Evolutionary conservation across 2,329 filamentous ascomycete species (phyloP).

Genomic region (Sporothrix globosa): DNA sequence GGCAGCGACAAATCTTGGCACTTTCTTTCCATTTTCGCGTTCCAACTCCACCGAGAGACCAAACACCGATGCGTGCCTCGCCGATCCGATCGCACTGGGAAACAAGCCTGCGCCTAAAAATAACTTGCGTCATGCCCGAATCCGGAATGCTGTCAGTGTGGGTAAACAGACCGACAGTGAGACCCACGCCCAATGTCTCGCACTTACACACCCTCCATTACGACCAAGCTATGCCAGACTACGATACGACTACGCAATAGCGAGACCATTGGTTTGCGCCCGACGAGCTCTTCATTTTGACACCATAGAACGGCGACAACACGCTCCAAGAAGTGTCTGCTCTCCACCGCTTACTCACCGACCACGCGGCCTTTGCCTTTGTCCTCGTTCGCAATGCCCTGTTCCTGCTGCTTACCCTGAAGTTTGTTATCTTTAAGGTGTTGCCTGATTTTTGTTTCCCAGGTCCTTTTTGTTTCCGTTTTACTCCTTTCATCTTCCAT

Average conservation of each 20-base stretch:
- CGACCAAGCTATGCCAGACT: neutral
- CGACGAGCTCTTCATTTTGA: neutral
- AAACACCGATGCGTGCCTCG: conserved; percentile 9
- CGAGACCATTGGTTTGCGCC: neutral
- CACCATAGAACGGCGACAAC: neutral
- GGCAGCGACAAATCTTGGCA: neutral
- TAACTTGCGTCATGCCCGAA: conserved; percentile 28
- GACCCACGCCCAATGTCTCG: conserved; percentile 9
- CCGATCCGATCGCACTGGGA: conserved; percentile 25
- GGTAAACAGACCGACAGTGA: too few species aligned
- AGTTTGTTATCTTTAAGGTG: conserved; percentile 14
- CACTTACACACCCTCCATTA: conserved; percentile 25
- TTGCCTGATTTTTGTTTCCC: conserved; percentile 12
- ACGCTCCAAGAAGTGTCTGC: conserved; percentile 5
- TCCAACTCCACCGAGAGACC: neutral
- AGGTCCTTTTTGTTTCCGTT: neutral
- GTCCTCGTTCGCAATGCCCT: neutral
- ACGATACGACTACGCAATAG: neutral
- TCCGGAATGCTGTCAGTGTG: conserved; percentile 20
- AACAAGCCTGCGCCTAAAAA: conserved; percentile 23
- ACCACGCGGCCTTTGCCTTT: conserved; percentile 25
- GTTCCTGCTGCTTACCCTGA: conserved; percentile 6
- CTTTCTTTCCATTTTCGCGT: neutral
- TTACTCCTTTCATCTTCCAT: neutral
- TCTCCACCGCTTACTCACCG: conserved; percentile 27